Evolutionary conservation across 208 protist genomes (phyloP), one percentile per base, ranked within the genome.

Genomic region (Acanthamoeba divionensis): DNA sequence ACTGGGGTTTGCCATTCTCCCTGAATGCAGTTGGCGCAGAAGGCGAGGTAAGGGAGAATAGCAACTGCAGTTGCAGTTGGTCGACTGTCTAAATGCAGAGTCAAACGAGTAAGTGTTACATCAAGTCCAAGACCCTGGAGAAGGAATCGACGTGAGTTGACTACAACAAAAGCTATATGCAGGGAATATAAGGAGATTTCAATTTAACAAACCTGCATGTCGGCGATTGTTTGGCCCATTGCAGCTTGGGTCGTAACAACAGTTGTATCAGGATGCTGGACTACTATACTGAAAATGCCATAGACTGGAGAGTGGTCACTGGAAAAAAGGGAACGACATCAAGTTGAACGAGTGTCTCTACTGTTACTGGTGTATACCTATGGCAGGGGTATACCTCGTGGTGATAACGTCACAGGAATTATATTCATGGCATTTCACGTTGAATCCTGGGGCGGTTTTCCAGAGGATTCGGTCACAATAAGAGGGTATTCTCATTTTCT

Each of bases 401-500:
- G 24, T 71, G 63, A 71, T 12, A 13, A 13, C 15, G 63, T 71
- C 63, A 29, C 63, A 71, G 12, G 18, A 71, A 24, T 71, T 71
- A 29, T 71, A 71, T 71, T 71, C 63, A 29, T 71, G 63, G n/a
- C 63, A 71, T 24, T 71, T 29, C 15, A 71, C 63, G 24, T 71
- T 29, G n/a, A 71, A 71, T 21, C 36, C 15, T 13, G 63, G 63
- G 15, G 15, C 24, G 12, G 13, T 29, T 24, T 71, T 71, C 24
- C 36, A 71, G 24, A 71, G 63, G 12, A 71, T 71, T 12, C 63
- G 63, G 24, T 71, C 63, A 29, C 63, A 71, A 24, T 71, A 71
- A 29, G 63, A 71, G 18, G 63, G 63, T 29, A 24, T 71, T 71
- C 63, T 71, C 63, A 71, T 71, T 71, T 71, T 71, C n/a, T n/a